phyloP scores from a whole-genome alignment of 2,329 filamentous ascomycete species.

The Rhynchosporium graminicola region DNA sequence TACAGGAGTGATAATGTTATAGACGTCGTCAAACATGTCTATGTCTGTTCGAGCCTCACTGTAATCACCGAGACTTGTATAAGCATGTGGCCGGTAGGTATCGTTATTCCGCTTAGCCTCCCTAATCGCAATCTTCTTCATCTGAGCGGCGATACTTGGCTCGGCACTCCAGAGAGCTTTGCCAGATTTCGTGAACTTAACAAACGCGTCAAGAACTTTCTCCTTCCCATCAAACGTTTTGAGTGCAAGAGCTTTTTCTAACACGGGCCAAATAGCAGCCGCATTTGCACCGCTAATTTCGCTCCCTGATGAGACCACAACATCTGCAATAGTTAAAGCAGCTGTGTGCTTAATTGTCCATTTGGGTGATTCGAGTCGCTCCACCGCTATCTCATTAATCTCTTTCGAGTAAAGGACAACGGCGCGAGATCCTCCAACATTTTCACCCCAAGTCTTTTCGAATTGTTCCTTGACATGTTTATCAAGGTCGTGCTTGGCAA shows the following conservation, averaged over 20 bases:
- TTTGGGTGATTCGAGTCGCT: slow-evolving; percentile 73
- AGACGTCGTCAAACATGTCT: slow-evolving; percentile 68
- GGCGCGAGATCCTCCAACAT: slow-evolving; percentile 80
- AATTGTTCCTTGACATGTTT: slow-evolving; percentile 80
- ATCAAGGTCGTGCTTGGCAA: slow-evolving; percentile 83
- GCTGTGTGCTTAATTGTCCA: slow-evolving; percentile 92
- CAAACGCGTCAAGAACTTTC: slow-evolving; percentile 75
- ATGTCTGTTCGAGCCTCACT: slow-evolving; percentile 67
- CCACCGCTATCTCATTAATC: slow-evolving; percentile 68
- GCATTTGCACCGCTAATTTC: slow-evolving; percentile 62
- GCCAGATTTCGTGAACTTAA: slow-evolving; percentile 71
- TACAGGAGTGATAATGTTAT: slow-evolving; percentile 61
- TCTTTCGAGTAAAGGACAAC: slow-evolving; percentile 83
- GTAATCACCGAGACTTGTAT: slow-evolving; percentile 72
- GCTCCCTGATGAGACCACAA: slow-evolving; percentile 65
- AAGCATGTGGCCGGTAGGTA: slow-evolving; percentile 75
- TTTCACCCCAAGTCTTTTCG: slow-evolving; percentile 83
- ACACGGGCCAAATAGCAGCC: slow-evolving; percentile 72
- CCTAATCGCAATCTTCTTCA: slow-evolving; percentile 78
- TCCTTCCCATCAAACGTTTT: slow-evolving; percentile 96
- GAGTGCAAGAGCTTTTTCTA: slow-evolving; percentile 78
- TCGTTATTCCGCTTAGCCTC: slow-evolving; percentile 92
- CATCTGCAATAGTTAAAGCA: slow-evolving; percentile 76
- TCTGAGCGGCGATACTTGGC: slow-evolving; percentile 55
- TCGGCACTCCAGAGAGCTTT: slow-evolving; percentile 59